Evolutionary conservation across 129 eudicot species (phyloP).

Genomic region (Scalesia atractyloides): DNA sequence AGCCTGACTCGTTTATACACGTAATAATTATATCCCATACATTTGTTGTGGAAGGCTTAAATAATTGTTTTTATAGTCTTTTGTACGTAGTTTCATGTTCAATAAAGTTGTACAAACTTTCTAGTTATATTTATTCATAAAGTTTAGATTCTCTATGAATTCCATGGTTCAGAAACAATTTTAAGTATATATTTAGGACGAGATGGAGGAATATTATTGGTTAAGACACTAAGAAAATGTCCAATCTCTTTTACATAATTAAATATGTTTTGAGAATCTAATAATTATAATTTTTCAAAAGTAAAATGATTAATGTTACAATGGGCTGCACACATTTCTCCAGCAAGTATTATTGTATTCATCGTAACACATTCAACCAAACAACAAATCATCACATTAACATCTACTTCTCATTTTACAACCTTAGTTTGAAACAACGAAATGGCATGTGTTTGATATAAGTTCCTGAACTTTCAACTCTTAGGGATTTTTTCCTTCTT

Average conservation of each 20-base stretch:
- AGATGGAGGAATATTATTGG: slow-evolving; percentile 22
- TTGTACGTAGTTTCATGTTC: neutral
- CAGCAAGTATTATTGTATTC: neutral
- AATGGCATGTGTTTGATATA: too few species aligned
- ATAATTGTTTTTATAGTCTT: neutral
- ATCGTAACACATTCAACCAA: neutral
- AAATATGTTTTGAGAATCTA: slow-evolving; percentile 32
- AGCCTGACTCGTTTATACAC: too few species aligned
- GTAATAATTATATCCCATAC: too few species aligned
- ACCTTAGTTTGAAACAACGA: too few species aligned
- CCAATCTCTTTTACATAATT: slow-evolving; percentile 32
- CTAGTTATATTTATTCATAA: slow-evolving; percentile 2
- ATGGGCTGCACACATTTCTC: neutral
- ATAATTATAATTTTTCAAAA: slow-evolving; percentile 16
- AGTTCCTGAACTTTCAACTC: too few species aligned
- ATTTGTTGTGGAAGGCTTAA: too few species aligned
- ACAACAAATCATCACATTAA: too few species aligned
- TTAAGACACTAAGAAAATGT: slow-evolving; percentile 25
- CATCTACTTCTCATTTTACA: too few species aligned
- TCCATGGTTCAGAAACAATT: neutral
- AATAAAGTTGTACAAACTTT: neutral
- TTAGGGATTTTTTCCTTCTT: too few species aligned
- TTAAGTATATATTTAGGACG: slow-evolving; percentile 11
- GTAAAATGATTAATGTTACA: slow-evolving; percentile 19
- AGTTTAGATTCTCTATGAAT: slow-evolving; percentile 13